These are phyloP conservation scores for Moesziomyces antarcticus DNA, from an alignment of 1,284 basidiomycete species.

Conservation along the genomic window DNA sequence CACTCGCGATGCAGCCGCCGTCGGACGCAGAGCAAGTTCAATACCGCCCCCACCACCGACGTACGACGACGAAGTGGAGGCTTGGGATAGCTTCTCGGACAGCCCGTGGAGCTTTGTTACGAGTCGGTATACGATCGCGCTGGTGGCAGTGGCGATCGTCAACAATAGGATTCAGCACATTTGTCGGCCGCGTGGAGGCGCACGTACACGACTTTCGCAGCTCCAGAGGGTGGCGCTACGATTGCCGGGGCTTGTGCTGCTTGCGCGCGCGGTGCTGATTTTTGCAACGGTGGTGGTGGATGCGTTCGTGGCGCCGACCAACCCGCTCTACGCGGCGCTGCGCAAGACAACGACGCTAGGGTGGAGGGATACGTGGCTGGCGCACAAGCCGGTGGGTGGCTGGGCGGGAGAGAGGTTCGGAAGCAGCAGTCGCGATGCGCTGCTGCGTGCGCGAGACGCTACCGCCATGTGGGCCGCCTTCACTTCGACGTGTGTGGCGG, in stretches of 20 bases:
- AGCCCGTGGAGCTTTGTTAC: slow-evolving; percentile 58
- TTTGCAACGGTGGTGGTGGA: slow-evolving; percentile 41
- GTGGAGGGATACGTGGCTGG: slow-evolving; percentile 48
- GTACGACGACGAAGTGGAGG: slow-evolving; percentile 10
- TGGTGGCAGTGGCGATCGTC: slow-evolving; percentile 54
- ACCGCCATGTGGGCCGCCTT: slow-evolving; percentile 48
- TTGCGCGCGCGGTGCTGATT: slow-evolving; percentile 42
- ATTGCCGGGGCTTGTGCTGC: slow-evolving; percentile 49
- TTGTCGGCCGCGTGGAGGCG: slow-evolving; percentile 56
- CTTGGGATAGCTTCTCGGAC: slow-evolving; percentile 43
- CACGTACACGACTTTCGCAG: slow-evolving; percentile 29
- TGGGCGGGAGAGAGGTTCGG: slow-evolving; percentile 42
- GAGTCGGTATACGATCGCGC: slow-evolving; percentile 54
- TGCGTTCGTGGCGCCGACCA: slow-evolving; percentile 26
- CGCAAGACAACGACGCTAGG: slow-evolving; percentile 7
- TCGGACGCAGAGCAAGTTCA: not conserved
- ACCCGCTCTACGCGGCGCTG: slow-evolving; percentile 15
- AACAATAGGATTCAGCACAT: slow-evolving; percentile 64
- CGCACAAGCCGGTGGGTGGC: slow-evolving; percentile 22
- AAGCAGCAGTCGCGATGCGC: slow-evolving; percentile 26
- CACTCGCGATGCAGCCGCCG: not conserved
- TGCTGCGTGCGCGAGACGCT: slow-evolving; percentile 40
- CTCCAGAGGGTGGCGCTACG: slow-evolving; percentile 47
- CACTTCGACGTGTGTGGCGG: slow-evolving; percentile 40
- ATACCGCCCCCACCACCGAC: too few relatives aligned